phyloP scores from a whole-genome alignment of 2,329 filamentous ascomycete genomes.

The Hymenoscyphus salicellus region DNA sequence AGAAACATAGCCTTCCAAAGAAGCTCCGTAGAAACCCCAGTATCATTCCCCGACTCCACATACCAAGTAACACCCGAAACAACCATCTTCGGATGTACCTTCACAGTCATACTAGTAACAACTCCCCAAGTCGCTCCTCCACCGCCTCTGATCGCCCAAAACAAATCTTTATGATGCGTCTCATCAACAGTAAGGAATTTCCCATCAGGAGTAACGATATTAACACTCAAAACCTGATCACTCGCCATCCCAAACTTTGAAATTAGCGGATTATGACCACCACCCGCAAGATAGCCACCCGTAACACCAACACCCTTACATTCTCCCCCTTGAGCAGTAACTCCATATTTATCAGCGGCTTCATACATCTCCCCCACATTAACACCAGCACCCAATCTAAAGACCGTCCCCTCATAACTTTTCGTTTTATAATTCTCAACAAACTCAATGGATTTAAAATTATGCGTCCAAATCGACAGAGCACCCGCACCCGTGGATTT shows the following conservation, averaged over 20 bases:
- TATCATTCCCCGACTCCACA: background rate
- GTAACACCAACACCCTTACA: slow-evolving; percentile 33
- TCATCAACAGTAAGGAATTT: slow-evolving; percentile 49
- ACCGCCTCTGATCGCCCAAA: slow-evolving; percentile 61
- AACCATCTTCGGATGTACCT: slow-evolving; percentile 4
- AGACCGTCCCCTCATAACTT: slow-evolving; percentile 38
- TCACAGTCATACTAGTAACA: slow-evolving; percentile 7
- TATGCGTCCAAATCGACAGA: slow-evolving; percentile 51
- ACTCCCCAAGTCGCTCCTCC: slow-evolving; percentile 57
- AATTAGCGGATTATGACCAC: slow-evolving; percentile 55
- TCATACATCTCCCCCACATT: slow-evolving; percentile 43
- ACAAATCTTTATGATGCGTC: slow-evolving; percentile 53
- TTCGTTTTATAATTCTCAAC: slow-evolving; percentile 36
- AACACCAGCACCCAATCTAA: slow-evolving; percentile 42
- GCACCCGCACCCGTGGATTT: slow-evolving; percentile 41
- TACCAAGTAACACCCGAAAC: background rate
- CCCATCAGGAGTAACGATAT: slow-evolving; percentile 53
- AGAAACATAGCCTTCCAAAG: background rate
- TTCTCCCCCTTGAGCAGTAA: slow-evolving; percentile 50
- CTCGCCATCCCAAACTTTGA: slow-evolving; percentile 55
- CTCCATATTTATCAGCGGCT: slow-evolving; percentile 42
- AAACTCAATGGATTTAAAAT: slow-evolving; percentile 42
- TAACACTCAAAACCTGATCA: slow-evolving; percentile 58
- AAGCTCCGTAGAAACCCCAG: background rate
- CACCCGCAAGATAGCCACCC: slow-evolving; percentile 56